Conservation (phyloP, 1,284 basidiomycete species). For the Earliella scabrosa region DNA sequence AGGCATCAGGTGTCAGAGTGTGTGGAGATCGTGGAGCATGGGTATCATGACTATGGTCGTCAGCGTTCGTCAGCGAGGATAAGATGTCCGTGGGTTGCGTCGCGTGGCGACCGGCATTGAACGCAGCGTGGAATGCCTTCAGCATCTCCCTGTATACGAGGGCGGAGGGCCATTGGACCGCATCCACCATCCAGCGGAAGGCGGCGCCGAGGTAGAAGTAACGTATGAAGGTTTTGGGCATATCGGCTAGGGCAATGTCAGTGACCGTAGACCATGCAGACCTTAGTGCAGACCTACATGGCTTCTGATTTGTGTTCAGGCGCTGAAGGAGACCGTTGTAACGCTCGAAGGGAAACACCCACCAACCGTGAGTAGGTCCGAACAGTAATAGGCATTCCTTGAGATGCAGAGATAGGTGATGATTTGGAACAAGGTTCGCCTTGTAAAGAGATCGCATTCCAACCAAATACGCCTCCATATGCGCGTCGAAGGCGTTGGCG, state of each 20-base stretch:
- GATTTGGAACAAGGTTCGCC: constrained; percentile 37
- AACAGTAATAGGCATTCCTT: constrained; percentile 30
- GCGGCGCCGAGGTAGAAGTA: constrained; percentile 13
- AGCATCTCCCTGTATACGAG: neutral
- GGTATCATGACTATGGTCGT: neutral
- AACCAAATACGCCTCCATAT: constrained; percentile 36
- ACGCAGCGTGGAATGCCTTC: neutral
- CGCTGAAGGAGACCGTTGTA: constrained; percentile 18
- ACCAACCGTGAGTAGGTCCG: constrained; percentile 41
- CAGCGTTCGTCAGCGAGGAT: neutral
- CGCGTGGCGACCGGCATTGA: neutral
- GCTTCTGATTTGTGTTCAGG: constrained; percentile 10
- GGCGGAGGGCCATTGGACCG: constrained; percentile 5
- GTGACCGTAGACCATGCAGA: too few relatives aligned
- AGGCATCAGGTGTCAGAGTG: neutral
- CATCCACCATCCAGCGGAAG: constrained; percentile 5
- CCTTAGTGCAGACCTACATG: neutral
- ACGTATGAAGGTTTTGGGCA: constrained; percentile 15
- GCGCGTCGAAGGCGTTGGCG: constrained; percentile 10
- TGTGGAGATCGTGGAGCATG: neutral
- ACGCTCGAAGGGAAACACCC: constrained; percentile 17
- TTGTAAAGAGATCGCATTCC: constrained; percentile 34
- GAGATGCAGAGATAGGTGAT: constrained; percentile 43
- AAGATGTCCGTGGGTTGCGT: neutral
- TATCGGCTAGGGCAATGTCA: constrained; percentile 5